Evolutionary conservation across 2,329 filamentous ascomycete species (phyloP), one percentile per base, ranked within the genome.

Genomic region (Pseudogymnoascus sp.): DNA sequence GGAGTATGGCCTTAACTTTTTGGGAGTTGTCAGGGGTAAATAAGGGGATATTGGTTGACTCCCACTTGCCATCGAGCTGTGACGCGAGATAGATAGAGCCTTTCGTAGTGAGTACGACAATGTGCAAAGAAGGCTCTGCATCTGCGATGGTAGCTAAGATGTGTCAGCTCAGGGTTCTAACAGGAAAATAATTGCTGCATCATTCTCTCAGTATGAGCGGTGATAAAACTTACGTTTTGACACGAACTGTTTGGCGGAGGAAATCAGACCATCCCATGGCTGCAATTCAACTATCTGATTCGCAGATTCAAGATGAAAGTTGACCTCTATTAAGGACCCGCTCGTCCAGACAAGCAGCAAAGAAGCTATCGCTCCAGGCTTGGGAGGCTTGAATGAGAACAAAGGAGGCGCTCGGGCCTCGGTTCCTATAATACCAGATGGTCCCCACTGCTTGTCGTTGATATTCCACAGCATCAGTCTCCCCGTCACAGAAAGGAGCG

Each of bases 391-490:
- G 67, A 92, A 91, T 63, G 86, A 84, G 69, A 90, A 85, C 0
- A 85, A 80, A 41, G 84, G 79, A 0, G 85, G 82, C 58, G 80
- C 82, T 60, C 87, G 83, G 6, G 82, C 80, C 60, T 80, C 79
- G 3, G 85, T 71, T 9, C 86, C 82, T 3, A 88, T 75, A 5
- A 80, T 68, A 23, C 84, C 73, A 1, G 76, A 77, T n/a, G 80
- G 77, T 0, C 81, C 80, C 79, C 88, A 88, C 9, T 75, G 75
- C 55, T 80, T 79, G 39, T 84, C 77, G 14, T 75, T 73, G 3
- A 90, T 76, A 66, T 84, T 83, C 85, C 88, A 92, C 4, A 91
- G 69, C 16, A 82, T 75, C 11, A 90, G 80, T 35, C 77, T 79
- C 55, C 81, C 79, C 45, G 78, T 77, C 4, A 80, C 78, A 7